Conservation (phyloP, 1,284 basidiomycete genomes). For the Ganoderma sinense region DNA sequence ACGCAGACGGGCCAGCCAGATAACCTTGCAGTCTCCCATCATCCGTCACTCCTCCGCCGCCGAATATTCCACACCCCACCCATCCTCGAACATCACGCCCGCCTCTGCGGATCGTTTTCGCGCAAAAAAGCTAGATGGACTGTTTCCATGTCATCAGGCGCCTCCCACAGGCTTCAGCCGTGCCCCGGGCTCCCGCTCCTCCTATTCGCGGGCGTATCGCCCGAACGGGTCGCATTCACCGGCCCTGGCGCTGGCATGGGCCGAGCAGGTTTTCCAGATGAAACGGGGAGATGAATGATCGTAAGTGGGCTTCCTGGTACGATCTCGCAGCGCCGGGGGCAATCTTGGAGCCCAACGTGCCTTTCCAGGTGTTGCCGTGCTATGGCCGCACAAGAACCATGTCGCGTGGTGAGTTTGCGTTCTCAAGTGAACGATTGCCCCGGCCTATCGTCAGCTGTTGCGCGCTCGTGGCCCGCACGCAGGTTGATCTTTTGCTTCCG, state of each 20-base stretch:
- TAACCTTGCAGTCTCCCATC: conserved; percentile 8
- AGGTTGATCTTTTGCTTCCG: conserved; percentile 23
- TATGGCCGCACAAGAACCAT: conserved; percentile 7
- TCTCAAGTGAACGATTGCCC: conserved; percentile 20
- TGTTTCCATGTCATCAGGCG: conserved; percentile 13
- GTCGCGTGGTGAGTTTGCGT: conserved; percentile 15
- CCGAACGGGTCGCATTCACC: not conserved
- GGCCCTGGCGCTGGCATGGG: not conserved
- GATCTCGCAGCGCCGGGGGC: not conserved
- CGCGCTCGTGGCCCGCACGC: conserved; percentile 11
- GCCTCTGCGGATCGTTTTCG: conserved; percentile 5
- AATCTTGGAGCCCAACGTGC: conserved; percentile 8
- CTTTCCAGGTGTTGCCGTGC: conserved; percentile 1
- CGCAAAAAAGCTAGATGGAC: conserved; percentile 10
- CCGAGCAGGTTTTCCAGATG: conserved; percentile 5
- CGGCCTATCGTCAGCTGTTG: conserved; percentile 23
- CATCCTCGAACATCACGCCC: not conserved
- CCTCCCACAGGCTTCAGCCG: not conserved
- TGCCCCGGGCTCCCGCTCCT: not conserved
- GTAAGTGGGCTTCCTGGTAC: conserved; percentile 4
- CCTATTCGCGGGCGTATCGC: conserved; percentile 1
- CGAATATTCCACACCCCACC: not conserved
- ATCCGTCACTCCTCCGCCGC: conserved; percentile 6
- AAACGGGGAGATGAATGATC: conserved; percentile 14
- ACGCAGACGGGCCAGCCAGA: conserved; percentile 5